Percentiles rank a stretch among this genome's conserved stretches.
Conservation (phyloP, 441 rosid genomes). For the Bocquillonia castaneifolia region DNA sequence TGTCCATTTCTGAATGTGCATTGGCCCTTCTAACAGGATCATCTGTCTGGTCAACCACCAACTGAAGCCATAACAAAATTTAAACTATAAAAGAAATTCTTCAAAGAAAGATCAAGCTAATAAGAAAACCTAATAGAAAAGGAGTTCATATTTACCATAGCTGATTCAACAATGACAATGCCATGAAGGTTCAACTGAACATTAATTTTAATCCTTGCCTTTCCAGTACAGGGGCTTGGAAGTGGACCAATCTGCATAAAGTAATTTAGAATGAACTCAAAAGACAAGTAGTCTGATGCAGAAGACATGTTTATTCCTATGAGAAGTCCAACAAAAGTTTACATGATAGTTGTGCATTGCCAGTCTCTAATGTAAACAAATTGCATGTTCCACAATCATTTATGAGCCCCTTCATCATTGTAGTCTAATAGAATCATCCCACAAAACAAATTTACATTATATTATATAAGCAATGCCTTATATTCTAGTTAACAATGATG, state of each 20-base stretch:
- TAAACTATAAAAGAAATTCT: slow-evolving; percentile 1
- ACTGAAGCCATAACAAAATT: slow-evolving; percentile 31
- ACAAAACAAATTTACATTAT: background rate
- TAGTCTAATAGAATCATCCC: background rate
- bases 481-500: background rate
- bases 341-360: background rate
- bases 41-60: slow-evolving; percentile 35
- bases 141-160: slow-evolving; percentile 28
- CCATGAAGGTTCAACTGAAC: slow-evolving; percentile 48
- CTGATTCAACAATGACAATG: slow-evolving; percentile 43
- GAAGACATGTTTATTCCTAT: background rate
- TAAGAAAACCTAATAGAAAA: background rate
- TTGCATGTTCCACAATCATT: background rate
- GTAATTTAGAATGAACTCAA: slow-evolving; percentile 14
- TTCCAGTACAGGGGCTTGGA: slow-evolving; percentile 29
- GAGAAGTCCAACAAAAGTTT: background rate
- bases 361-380: background rate
- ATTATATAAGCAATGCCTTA: background rate
- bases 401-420: background rate
- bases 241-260: slow-evolving; percentile 52
- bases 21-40: slow-evolving; percentile 23
- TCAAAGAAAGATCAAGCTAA: background rate
- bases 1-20: slow-evolving; percentile 21
- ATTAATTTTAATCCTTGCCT: slow-evolving; percentile 47
- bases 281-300: slow-evolving; percentile 9